Evolutionary conservation across 2,329 filamentous ascomycete genomes (phyloP).

Genomic region (Neophaeococcomyces mojaviensis): DNA sequence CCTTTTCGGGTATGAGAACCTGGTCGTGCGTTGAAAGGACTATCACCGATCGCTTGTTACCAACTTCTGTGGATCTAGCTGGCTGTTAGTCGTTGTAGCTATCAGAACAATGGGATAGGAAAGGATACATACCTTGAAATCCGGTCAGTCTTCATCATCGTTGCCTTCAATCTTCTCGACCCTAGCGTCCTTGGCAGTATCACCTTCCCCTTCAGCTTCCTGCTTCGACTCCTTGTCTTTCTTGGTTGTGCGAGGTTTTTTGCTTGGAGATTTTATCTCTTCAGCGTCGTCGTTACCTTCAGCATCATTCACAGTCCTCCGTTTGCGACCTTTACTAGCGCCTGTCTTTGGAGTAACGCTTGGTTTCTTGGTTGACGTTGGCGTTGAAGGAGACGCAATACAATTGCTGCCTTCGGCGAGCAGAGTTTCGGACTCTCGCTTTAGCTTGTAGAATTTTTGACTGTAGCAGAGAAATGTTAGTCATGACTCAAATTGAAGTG

Average conservation of each 20-base stretch:
- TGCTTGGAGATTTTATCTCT: no score
- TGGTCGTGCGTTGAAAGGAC: no score
- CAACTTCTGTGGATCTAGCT: no score
- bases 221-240: no score
- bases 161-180: neutral
- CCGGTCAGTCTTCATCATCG: neutral
- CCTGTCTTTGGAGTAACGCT: neutral
- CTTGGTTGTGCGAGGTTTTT: no score
- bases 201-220: neutral
- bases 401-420: conserved; percentile 9
- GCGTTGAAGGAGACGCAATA: neutral
- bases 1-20: no score
- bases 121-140: neutral
- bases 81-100: no score
- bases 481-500: neutral
- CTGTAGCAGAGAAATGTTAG: conserved; percentile 15
- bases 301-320: neutral
- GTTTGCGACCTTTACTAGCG: neutral
- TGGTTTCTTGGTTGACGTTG: neutral
- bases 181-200: neutral
- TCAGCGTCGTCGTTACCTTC: neutral
- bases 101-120: no score
- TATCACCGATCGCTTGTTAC: no score
- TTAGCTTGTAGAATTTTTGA: conserved; percentile 24
- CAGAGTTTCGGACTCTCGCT: conserved; percentile 19